phyloP scores from a whole-genome alignment of 129 eudicot species.

The Chrysanthemum seticuspe region DNA sequence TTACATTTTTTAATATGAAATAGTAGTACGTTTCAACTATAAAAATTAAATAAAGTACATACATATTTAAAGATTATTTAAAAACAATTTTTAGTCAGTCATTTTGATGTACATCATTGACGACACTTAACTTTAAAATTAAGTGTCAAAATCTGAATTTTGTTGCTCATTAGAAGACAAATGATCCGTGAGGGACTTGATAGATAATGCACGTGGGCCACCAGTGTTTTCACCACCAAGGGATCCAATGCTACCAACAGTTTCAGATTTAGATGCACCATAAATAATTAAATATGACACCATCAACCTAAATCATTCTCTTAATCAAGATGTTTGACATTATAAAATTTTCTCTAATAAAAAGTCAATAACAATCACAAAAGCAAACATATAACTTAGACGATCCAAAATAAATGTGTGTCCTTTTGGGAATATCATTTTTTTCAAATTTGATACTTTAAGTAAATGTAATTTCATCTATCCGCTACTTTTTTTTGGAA shows the following conservation, averaged over 20 bases:
- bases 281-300: not conserved
- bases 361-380: not conserved
- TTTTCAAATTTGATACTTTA: not conserved
- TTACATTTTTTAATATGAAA: no score
- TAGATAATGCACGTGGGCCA: conserved; percentile 27
- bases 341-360: not conserved
- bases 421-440: not conserved
- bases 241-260: conserved; percentile 20
- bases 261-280: conserved; percentile 10
- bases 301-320: not conserved
- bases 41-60: not conserved
- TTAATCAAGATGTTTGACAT: no score
- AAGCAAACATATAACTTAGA: not conserved
- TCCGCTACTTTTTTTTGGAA: not conserved
- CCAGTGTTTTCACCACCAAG: conserved; percentile 22
- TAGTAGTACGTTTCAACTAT: not conserved
- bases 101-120: no score
- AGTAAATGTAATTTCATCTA: not conserved
- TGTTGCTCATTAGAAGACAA: conserved; percentile 21
- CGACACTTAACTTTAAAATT: not conserved
- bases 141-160: not conserved
- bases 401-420: not conserved
- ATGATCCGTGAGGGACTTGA: conserved; percentile 31
- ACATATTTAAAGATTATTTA: no score
- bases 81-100: no score